These are phyloP conservation scores for Omphalotus olearius DNA, from an alignment of 1,284 basidiomycete genomes.

Conservation along the genomic window DNA sequence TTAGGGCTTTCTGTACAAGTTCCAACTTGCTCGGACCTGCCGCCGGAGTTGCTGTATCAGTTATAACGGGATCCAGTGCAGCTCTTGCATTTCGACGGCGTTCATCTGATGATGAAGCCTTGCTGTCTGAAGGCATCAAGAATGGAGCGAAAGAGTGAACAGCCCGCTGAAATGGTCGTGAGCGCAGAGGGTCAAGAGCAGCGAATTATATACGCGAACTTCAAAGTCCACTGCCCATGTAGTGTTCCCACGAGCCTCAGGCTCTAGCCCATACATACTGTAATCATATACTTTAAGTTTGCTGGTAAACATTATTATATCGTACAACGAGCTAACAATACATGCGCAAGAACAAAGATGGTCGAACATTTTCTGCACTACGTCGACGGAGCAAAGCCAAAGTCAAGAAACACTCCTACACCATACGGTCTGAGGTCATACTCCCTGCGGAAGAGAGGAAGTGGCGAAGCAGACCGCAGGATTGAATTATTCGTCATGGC, in stretches of 20 bases:
- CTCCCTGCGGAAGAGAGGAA: constrained; percentile 44
- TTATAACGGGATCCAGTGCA: constrained; percentile 32
- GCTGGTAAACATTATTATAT: constrained; percentile 6
- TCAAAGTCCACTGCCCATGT: too few relatives aligned
- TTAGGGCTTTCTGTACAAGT: constrained; percentile 59
- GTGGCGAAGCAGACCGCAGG: background rate
- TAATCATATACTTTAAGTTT: background rate
- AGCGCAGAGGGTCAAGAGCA: background rate
- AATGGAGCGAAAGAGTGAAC: background rate
- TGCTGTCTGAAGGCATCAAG: constrained; percentile 25
- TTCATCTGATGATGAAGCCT: constrained; percentile 21
- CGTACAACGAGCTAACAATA: constrained; percentile 17
- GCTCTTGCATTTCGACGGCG: constrained; percentile 29
- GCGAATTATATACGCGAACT: too few relatives aligned
- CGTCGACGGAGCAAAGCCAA: constrained; percentile 51
- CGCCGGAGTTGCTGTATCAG: constrained; percentile 21
- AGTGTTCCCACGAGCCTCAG: background rate
- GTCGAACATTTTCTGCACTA: background rate
- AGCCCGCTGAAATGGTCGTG: background rate
- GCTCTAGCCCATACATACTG: too few relatives aligned
- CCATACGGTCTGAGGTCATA: constrained; percentile 72
- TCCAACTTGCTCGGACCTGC: constrained; percentile 45
- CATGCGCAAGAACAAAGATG: too few relatives aligned
- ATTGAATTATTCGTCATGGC: too few relatives aligned
- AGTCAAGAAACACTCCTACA: constrained; percentile 65